A percentile compares a stretch with the other conserved stretches of the same genome.
phyloP scores from a whole-genome alignment of 805 yeast genomes.

The Candida namnaoensis region DNA sequence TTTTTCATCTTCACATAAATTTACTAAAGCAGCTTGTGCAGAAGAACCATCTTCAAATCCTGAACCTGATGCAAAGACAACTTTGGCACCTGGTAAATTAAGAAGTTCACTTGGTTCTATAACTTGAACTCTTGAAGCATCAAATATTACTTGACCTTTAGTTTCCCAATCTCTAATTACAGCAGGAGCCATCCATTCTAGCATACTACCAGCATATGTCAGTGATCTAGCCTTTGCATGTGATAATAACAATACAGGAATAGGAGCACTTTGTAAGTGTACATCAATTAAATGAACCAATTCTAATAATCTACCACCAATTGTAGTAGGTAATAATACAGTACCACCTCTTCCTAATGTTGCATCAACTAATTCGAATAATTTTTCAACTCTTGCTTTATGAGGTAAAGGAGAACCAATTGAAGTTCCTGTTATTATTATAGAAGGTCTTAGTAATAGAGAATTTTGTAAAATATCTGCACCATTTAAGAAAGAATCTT shows the following conservation, averaged over 20 bases:
- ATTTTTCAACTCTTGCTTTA: constrained; percentile 52
- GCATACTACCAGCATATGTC: constrained; percentile 77
- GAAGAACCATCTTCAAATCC: constrained; percentile 57
- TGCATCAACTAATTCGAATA: constrained; percentile 53
- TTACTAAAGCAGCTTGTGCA: constrained; percentile 41
- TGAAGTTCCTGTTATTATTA: constrained; percentile 67
- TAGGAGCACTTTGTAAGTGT: constrained; percentile 35
- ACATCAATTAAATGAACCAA: constrained; percentile 66
- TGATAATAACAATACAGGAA: constrained; percentile 72
- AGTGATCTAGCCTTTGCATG: constrained; percentile 72
- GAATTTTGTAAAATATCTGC: constrained; percentile 56
- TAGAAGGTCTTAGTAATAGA: constrained; percentile 69
- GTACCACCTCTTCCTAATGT: constrained; percentile 72
- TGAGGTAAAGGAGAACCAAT: constrained; percentile 59
- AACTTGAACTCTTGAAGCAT: constrained; percentile 52
- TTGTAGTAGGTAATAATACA: constrained; percentile 72
- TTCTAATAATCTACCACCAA: constrained; percentile 78
- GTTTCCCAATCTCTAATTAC: constrained; percentile 81
- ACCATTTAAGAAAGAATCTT: constrained; percentile 74
- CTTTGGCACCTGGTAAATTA: constrained; percentile 58
- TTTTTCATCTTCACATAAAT: constrained; percentile 53
- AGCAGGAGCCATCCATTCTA: constrained; percentile 94
- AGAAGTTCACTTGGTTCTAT: constrained; percentile 47
- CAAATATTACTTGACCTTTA: constrained; percentile 70
- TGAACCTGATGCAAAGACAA: constrained; percentile 70